These are phyloP conservation scores for Tetracladium setigerum DNA, from an alignment of 495 filamentous ascomycete species.

Conservation along the genomic window DNA sequence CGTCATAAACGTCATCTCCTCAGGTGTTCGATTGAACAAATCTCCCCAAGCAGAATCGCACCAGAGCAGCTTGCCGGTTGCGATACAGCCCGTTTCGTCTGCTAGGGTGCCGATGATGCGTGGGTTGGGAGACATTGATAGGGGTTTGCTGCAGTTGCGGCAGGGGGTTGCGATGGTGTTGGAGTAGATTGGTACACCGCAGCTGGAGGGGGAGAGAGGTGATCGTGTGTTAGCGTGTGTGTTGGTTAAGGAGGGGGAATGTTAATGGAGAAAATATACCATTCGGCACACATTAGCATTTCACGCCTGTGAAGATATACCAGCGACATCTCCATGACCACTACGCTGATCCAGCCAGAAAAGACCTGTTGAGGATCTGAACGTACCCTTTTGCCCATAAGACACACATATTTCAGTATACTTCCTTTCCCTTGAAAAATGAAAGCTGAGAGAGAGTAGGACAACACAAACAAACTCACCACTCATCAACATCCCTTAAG, in stretches of 20 bases:
- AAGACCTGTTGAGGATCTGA: constrained; percentile 31
- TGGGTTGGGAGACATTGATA: constrained; percentile 46
- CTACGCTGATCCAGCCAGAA: constrained; percentile 51
- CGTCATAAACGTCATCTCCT: constrained; percentile 27
- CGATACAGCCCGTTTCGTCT: constrained; percentile 48
- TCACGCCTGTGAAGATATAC: constrained; percentile 33
- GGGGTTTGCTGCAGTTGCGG: constrained; percentile 40
- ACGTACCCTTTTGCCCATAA: constrained; percentile 26
- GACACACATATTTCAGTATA: neutral
- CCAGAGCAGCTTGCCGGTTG: constrained; percentile 43
- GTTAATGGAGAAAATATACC: constrained; percentile 29
- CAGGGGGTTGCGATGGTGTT: constrained; percentile 39
- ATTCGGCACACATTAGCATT: constrained; percentile 49
- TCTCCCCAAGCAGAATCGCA: constrained; percentile 43
- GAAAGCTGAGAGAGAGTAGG: too few species aligned
- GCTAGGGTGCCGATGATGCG: constrained; percentile 40
- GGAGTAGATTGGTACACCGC: constrained; percentile 47
- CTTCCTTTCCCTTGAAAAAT: too few species aligned
- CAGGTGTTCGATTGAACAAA: constrained; percentile 35
- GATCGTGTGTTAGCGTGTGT: too few species aligned
- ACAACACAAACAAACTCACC: constrained; percentile 26
- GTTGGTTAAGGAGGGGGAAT: neutral
- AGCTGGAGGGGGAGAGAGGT: constrained; percentile 33
- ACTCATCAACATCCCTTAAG: constrained; percentile 54
- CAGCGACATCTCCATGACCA: constrained; percentile 47